Conservation (phyloP, 1,139 yeast species). For the Nakaseomyces delphensis region DNA sequence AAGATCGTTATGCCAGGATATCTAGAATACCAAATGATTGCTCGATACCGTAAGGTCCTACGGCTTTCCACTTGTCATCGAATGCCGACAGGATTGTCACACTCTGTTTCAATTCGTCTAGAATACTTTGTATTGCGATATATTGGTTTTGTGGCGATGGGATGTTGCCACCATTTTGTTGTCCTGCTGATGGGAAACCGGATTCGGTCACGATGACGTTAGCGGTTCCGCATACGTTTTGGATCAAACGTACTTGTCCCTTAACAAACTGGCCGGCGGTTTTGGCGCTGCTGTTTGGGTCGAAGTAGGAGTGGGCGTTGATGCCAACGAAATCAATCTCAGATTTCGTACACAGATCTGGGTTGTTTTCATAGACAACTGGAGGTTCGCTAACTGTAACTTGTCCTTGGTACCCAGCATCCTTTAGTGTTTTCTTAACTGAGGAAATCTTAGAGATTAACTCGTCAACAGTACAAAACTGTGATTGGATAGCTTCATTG, state of each 20-base stretch:
- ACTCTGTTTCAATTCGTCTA: slow-evolving; percentile 46
- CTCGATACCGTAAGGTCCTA: slow-evolving; percentile 78
- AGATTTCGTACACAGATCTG: slow-evolving; percentile 57
- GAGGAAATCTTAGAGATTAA: slow-evolving; percentile 53
- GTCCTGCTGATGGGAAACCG: slow-evolving; percentile 79
- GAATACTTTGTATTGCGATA: slow-evolving; percentile 54
- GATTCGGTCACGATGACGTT: slow-evolving; percentile 66
- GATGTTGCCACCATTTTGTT: slow-evolving; percentile 58
- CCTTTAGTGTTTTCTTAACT: slow-evolving; percentile 48
- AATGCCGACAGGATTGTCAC: slow-evolving; percentile 67
- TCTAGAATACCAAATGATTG: slow-evolving; percentile 70
- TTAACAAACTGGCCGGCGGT: slow-evolving; percentile 67
- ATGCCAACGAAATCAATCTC: slow-evolving; percentile 74
- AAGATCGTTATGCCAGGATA: slow-evolving; percentile 34
- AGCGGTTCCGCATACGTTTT: slow-evolving; percentile 42
- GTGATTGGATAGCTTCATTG: slow-evolving; percentile 71
- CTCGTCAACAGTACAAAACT: slow-evolving; percentile 49
- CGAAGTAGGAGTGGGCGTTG: slow-evolving; percentile 83
- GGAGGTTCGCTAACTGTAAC: slow-evolving; percentile 88
- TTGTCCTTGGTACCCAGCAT: slow-evolving; percentile 70
- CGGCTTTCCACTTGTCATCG: slow-evolving; percentile 80
- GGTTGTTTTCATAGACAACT: slow-evolving; percentile 52
- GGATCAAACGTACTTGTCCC: slow-evolving; percentile 49
- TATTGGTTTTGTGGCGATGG: slow-evolving; percentile 66
- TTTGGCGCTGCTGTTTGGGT: slow-evolving; percentile 48